Evolutionary conservation across 257 asterid genomes (phyloP), one percentile per base, ranked within the genome.

Genomic region (Solanum peruvianum): DNA sequence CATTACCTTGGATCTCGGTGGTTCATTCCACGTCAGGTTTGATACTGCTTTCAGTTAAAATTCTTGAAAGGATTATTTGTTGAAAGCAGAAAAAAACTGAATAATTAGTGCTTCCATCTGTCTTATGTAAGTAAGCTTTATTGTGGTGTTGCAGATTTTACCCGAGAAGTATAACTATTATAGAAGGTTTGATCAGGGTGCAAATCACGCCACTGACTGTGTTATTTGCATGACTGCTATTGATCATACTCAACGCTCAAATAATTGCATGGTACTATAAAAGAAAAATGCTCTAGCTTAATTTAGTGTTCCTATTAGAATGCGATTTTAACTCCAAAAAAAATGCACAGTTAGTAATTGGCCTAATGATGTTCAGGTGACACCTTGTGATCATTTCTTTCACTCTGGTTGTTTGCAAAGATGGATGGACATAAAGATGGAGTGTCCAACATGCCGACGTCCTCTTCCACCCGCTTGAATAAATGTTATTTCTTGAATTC

Each of bases 341-440:
- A 42, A n/a, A 42, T 77, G 37, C 83, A n/a, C 37, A 76, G 60
- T 76, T 41, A 76, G 60, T 76, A 42, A n/a, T 76, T 76, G 60
- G 60, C 83, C 2, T 23, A n/a, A 41, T 76, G 21, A 81, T 73
- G 27, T 85, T 70, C 84, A 96, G 98, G 98, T 94, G 85, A 97
- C 98, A 23, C 98, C 99, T 4, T 95, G 98, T 80, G 99, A 97
- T 87, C 99, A 97, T 93, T 95, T 95, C 95, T 97, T 95, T 88
- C 99, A 97, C 89, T 88, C 96, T 6, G 92, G 96, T 39, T 97
- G 99, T 87, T 88, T 97, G 88, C 98, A 94, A 89, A 93, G 98
- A 91, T 97, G 99, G 99, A 95, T 97, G 99, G 99, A 97, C 91
- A 92, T 97, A 84, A 97, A 97, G 92, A 95, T 97, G 99, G 99